Base-by-base conservation (phyloP, 2,329 filamentous ascomycete species). In the Teratosphaeria epicoccoides region DNA sequence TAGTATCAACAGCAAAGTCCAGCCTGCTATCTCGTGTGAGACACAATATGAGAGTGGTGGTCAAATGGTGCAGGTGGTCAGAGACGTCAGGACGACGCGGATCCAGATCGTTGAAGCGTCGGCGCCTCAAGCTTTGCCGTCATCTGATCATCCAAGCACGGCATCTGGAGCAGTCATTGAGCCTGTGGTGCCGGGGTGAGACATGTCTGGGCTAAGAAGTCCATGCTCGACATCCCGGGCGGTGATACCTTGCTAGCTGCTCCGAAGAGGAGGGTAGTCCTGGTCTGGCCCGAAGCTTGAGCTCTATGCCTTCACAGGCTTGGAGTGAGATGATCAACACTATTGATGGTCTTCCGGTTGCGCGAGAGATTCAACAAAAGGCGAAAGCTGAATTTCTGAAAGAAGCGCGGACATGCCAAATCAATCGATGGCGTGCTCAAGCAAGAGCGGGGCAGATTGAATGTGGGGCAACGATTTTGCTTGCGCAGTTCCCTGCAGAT, bases 41-140 rank as follows among this genome's bases (percentile, higher is more conserved):
- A 85, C 86, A 11, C 87, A 96, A 64, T 86, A 85, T 61, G 76
- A 81, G 60, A 93, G 88, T 63, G 74, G 87, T 52, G 87, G 85
- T 0, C 85, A 93, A 71, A 84, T 82, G 37, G 77, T 96, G 1
- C 71, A 84, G 47, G 87, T 95, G 24, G 49, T 63, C 24, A 54
- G 54, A 12, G 59, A 61, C 44, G 10, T 53, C 3, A 45, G 47
- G 12, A 50, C 29, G 24, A 50, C 50, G 17, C 28, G 40, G 47
- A 20, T 48, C 5, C 46, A 47, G 23, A 45, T 55, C 22, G 10
- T 37, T 12, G 52, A 54, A n/a, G 9, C 43, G 6, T 14, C 40
- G 24, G 12, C 29, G 7, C 20, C 12, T 17, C 12, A 25, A 4
- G 24, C 46, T 6, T 12, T 33, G 23, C 24, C 46, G 44, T 24